Evolutionary conservation across 1,284 basidiomycete genomes (phyloP), one percentile per base, ranked within the genome.

Genomic region (Sphagnurus paluster): DNA sequence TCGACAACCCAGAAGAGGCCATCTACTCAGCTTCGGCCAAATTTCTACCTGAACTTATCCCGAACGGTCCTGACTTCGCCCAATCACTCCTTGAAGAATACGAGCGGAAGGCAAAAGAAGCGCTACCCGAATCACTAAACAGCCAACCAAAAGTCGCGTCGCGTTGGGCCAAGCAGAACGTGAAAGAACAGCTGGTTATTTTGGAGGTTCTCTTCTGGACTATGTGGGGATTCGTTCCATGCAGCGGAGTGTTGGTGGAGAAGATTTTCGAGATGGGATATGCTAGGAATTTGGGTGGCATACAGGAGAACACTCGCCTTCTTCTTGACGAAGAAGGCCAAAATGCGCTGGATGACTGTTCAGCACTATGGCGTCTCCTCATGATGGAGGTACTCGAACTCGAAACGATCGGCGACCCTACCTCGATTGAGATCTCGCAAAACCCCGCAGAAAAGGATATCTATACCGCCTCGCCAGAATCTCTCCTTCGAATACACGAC

Each of bases 141-240:
- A 13, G 34, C 13, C 77, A 88, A 42, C 81, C 87, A 1, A 75
- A 75, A 46, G 73, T 77, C 20, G 82, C 86, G 1, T 74, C 82
- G 3, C 69, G 74, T 29, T 91, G 89, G 84, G 86, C 84, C 14
- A 92, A 90, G 62, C 90, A 92, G 60, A 85, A 83, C 56, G 62
- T 80, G 14, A 81, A 79, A 58, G 88, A 93, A 61, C 92, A 94
- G 59, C 71, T 93, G 23, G 82, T 84, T 6, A 63, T 93, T 17
- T 69, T 94, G 36, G 93, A 95, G 57, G 79, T 92, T 26, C 72
- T 93, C 24, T 95, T 94, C 62, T 90, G 90, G 78, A 76, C 84
- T 2, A 83, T 91, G 79, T 93, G 87, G 80, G 82, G 79, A n/a
- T 84, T 82, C 49, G 79, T 82, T 5, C 68, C 83, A 0, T 84